Evolutionary conservation across 768 basidiomycete genomes (phyloP).

Genomic region (Lentinula detonsa): DNA sequence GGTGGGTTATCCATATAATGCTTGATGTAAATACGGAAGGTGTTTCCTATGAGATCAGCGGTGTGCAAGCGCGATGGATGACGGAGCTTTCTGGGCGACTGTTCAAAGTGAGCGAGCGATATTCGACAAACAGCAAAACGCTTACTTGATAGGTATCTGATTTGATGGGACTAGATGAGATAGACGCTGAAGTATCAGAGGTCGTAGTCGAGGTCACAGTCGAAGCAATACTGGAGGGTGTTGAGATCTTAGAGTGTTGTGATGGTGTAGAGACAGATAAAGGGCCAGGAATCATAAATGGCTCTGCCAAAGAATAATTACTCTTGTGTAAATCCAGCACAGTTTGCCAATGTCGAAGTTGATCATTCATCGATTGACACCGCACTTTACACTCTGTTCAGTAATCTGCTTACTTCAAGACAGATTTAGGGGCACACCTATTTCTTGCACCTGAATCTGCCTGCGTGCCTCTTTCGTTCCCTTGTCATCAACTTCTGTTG

Average conservation of each 20-base stretch:
- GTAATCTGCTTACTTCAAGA: neutral
- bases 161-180: slow-evolving; percentile 1
- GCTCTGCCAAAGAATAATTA: slow-evolving; percentile 40
- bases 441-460: slow-evolving; percentile 39
- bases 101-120: neutral
- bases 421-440: slow-evolving; percentile 35
- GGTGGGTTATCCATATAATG: slow-evolving; percentile 69
- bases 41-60: slow-evolving; percentile 62
- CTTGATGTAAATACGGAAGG: slow-evolving; percentile 71
- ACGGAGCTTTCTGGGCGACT: slow-evolving; percentile 45
- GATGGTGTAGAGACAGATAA: slow-evolving; percentile 8
- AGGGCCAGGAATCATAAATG: slow-evolving; percentile 29
- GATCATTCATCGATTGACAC: slow-evolving; percentile 50
- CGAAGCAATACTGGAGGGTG: neutral
- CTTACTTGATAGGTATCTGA: neutral
- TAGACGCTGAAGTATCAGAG: neutral
- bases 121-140: neutral
- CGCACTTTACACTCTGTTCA: slow-evolving; percentile 23
- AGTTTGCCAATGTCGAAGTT: slow-evolving; percentile 48
- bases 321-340: slow-evolving; percentile 49
- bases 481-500: slow-evolving; percentile 25
- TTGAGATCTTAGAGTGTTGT: slow-evolving; percentile 1
- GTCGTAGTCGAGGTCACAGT: neutral
- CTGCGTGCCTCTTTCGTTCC: slow-evolving; percentile 14
- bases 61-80: slow-evolving; percentile 69